Evolutionary conservation across 495 filamentous ascomycete species (phyloP).

Genomic region (Choiromyces venosus): DNA sequence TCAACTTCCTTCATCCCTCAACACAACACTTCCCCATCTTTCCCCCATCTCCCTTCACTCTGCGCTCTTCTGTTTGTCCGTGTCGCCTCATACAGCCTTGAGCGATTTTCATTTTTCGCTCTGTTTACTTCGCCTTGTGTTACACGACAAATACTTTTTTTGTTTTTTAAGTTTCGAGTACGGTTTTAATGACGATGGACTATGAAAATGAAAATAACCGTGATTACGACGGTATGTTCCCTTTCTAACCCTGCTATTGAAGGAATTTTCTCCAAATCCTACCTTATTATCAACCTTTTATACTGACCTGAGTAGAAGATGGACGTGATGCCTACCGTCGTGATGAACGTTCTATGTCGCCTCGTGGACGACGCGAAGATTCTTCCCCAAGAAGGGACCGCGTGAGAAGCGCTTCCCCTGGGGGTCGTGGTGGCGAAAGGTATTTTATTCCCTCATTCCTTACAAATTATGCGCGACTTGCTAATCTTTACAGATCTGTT

Average conservation of each 20-base stretch:
- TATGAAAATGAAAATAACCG: conserved; percentile 77
- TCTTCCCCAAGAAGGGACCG: conserved; percentile 72
- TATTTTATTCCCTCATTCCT: conserved; percentile 48
- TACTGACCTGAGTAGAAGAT: conserved; percentile 26
- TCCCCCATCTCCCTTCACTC: conserved; percentile 20
- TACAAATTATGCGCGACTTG: conserved; percentile 6
- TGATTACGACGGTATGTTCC: conserved; percentile 72
- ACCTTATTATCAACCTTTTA: conserved; percentile 7
- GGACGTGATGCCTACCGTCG: conserved; percentile 36
- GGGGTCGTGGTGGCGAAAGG: conserved; percentile 68
- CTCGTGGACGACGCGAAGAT: conserved; percentile 57
- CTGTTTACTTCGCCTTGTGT: conserved; percentile 12
- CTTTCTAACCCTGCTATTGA: not conserved
- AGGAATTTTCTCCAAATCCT: conserved; percentile 1
- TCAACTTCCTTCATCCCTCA: conserved; percentile 27
- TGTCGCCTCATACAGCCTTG: conserved; percentile 23
- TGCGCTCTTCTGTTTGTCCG: conserved; percentile 20
- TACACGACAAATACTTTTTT: conserved; percentile 32
- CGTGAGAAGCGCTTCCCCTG: conserved; percentile 89
- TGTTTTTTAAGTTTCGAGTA: conserved; percentile 16
- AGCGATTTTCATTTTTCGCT: conserved; percentile 44
- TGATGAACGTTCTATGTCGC: conserved; percentile 41
- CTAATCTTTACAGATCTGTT: conserved; percentile 44
- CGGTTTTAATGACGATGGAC: conserved; percentile 54
- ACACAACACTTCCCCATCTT: conserved; percentile 39